A percentile compares a stretch with the other conserved stretches of the same genome.
Conservation (phyloP, 140 eudicot genomes). For the Cichorium intybus region DNA sequence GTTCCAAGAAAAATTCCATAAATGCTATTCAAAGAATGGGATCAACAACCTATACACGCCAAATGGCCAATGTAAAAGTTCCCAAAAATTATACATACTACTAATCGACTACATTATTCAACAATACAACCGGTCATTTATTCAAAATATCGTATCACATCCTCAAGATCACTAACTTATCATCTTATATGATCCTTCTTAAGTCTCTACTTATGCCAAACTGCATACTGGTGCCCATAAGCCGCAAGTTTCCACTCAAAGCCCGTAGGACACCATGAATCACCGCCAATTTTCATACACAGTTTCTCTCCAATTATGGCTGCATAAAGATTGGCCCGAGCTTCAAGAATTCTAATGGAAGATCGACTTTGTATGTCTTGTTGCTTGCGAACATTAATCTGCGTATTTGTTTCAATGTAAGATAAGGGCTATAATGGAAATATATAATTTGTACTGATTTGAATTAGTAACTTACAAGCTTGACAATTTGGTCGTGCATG, state of each 20-base stretch:
- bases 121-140: slow-evolving; percentile 1
- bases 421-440: not conserved
- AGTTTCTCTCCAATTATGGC: slow-evolving; percentile 78
- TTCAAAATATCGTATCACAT: slow-evolving; percentile 6
- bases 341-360: slow-evolving; percentile 66
- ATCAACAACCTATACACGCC: not conserved
- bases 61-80: not conserved
- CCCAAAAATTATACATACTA: not conserved
- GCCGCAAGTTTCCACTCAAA: slow-evolving; percentile 79
- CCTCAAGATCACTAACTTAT: slow-evolving; percentile 3
- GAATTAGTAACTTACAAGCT: slow-evolving; percentile 51
- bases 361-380: slow-evolving; percentile 73
- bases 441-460: not conserved
- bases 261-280: slow-evolving; percentile 87
- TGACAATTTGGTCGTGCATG: slow-evolving; percentile 72
- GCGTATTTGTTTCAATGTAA: slow-evolving; percentile 16
- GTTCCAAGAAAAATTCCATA: too few relatives aligned
- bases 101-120: slow-evolving; percentile 11
- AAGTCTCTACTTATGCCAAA: slow-evolving; percentile 59
- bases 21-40: not conserved
- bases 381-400: slow-evolving; percentile 61
- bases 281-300: slow-evolving; percentile 84
- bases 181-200: slow-evolving; percentile 11
- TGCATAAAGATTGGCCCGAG: slow-evolving; percentile 74
- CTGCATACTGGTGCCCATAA: slow-evolving; percentile 83